A percentile compares a stretch with the other conserved stretches of the same genome.
phyloP scores from a whole-genome alignment of 2,329 filamentous ascomycete genomes.

The Rhinocladiella similis region DNA sequence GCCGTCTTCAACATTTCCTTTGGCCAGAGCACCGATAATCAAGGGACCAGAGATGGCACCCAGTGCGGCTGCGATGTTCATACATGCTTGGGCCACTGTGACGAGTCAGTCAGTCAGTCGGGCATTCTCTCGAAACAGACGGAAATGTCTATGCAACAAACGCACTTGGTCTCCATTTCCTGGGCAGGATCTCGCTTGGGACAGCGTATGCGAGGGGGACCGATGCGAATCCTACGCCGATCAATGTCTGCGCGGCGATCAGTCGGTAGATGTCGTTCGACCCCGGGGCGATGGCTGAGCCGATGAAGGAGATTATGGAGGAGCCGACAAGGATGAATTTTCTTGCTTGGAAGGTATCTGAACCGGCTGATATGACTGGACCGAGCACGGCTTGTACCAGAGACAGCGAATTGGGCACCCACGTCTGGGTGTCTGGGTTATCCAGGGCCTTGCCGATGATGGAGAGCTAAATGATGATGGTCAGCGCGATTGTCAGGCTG shows the following conservation, averaged over 20 bases:
- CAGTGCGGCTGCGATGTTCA: slow-evolving; percentile 21
- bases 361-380: slow-evolving; percentile 22
- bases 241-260: slow-evolving; percentile 24
- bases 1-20: slow-evolving; percentile 9
- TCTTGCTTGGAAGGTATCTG: slow-evolving; percentile 27
- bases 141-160: too few relatives aligned
- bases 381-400: slow-evolving; percentile 27
- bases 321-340: slow-evolving; percentile 24
- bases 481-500: not conserved
- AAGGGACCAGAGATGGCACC: slow-evolving; percentile 21
- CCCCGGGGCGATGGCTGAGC: slow-evolving; percentile 24
- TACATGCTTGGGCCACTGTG: slow-evolving; percentile 21
- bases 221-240: slow-evolving; percentile 24
- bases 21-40: slow-evolving; percentile 22
- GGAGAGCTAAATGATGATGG: slow-evolving; percentile 9
- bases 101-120: not conserved
- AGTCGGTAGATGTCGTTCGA: slow-evolving; percentile 21
- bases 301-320: slow-evolving; percentile 18
- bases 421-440: slow-evolving; percentile 18
- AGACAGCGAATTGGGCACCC: slow-evolving; percentile 25
- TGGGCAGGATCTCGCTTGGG: slow-evolving; percentile 25
- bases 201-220: slow-evolving; percentile 24
- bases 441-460: slow-evolving; percentile 21
- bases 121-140: too few relatives aligned
- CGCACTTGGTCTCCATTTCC: slow-evolving; percentile 28